Percentiles rank a stretch among this genome's conserved stretches.
Evolutionary conservation across 192 early-diverging fungal genomes (phyloP).

Genomic region (Anaeromyces robustus): DNA sequence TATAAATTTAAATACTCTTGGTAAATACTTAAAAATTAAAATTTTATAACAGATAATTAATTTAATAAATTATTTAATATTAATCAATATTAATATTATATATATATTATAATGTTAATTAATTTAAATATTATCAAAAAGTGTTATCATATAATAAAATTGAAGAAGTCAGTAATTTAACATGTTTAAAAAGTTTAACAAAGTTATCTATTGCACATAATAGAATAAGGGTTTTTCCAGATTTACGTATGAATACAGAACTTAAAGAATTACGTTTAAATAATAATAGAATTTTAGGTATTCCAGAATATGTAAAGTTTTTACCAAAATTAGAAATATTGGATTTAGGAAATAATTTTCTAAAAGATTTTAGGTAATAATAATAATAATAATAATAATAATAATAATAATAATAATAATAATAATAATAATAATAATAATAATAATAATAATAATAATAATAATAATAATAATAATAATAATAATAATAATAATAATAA

Average conservation of each 20-base stretch:
- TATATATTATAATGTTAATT: constrained; percentile 5
- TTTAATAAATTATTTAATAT: too few species aligned
- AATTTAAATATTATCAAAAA: not conserved
- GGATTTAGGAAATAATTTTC: constrained; percentile 55
- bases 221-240: constrained; percentile 43
- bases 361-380: constrained; percentile 34
- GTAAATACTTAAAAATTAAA: constrained; percentile 11
- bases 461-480: too few species aligned
- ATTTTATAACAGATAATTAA: too few species aligned
- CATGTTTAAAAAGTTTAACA: constrained; percentile 36
- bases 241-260: constrained; percentile 28
- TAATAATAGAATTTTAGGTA: constrained; percentile 49
- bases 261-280: constrained; percentile 61
- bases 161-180: constrained; percentile 31
- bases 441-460: too few species aligned
- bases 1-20: constrained; percentile 48
- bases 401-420: too few species aligned
- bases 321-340: constrained; percentile 43
- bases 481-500: too few species aligned
- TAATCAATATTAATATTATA: too few species aligned
- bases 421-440: too few species aligned
- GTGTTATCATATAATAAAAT: constrained; percentile 70
- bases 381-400: too few species aligned
- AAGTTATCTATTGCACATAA: constrained; percentile 71
- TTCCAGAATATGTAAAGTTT: constrained; percentile 30